These are phyloP conservation scores for Penicillium sp. DNA, from an alignment of 2,329 filamentous ascomycete genomes.

Conservation along the genomic window DNA sequence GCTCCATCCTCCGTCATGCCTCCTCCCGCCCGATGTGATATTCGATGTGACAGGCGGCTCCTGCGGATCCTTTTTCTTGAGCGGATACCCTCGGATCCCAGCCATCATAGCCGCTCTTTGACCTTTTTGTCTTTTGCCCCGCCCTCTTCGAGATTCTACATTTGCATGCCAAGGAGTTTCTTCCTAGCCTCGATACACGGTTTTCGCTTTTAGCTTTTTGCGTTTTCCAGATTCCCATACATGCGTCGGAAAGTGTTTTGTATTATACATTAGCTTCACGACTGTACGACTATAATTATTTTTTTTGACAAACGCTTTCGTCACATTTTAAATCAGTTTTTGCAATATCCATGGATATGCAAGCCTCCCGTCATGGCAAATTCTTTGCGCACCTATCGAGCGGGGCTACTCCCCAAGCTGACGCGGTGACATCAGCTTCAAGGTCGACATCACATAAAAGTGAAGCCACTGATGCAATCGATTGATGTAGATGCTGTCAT, in stretches of 20 bases:
- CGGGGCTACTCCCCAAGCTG: neutral
- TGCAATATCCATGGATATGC: neutral
- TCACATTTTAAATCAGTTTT: neutral
- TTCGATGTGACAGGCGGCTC: conserved; percentile 16
- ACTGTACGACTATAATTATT: neutral
- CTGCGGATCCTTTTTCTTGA: conserved; percentile 2
- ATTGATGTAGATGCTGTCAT: neutral
- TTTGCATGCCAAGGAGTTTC: conserved; percentile 13
- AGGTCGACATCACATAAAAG: neutral
- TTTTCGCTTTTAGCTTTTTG: conserved; percentile 1
- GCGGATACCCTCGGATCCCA: conserved; percentile 1
- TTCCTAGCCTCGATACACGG: conserved; percentile 5
- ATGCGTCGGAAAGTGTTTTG: neutral
- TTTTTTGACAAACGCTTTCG: neutral
- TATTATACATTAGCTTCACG: neutral
- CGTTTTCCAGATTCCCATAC: neutral
- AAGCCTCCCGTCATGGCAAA: neutral
- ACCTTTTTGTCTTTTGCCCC: neutral
- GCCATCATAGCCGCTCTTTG: neutral
- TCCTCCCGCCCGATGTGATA: conserved; percentile 4
- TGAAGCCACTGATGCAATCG: neutral
- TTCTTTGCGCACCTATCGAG: neutral
- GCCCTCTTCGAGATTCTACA: neutral
- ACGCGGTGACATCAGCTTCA: neutral
- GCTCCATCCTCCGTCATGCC: conserved; percentile 12